Percentiles rank a stretch among this genome's conserved stretches.
Conservation (phyloP, 148 eudicot species). For the Silene uniflora region DNA sequence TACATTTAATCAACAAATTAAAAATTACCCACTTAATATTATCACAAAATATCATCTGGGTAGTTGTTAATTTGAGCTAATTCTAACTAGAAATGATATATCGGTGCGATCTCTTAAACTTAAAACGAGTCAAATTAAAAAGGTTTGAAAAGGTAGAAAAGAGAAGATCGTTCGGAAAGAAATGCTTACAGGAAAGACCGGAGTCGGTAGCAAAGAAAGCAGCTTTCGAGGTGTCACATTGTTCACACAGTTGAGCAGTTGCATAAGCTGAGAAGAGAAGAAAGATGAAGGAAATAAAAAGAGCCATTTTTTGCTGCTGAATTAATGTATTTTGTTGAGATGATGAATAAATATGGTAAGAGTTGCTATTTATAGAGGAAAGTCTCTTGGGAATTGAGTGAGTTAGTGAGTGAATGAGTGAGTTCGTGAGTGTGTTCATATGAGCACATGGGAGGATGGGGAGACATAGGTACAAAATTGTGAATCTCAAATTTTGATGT, state of each 20-base stretch:
- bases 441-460: too few relatives aligned
- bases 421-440: too few relatives aligned
- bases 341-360: neutral
- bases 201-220: constrained; percentile 28
- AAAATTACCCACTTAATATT: constrained; percentile 22
- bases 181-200: constrained; percentile 30
- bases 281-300: constrained; percentile 11
- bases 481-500: too few relatives aligned
- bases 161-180: neutral
- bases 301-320: constrained; percentile 10
- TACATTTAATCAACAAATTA: constrained; percentile 31
- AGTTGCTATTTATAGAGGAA: constrained; percentile 18
- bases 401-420: neutral
- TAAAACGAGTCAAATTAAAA: too few relatives aligned
- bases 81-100: neutral
- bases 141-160: neutral
- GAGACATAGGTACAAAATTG: too few relatives aligned
- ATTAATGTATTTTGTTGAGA: neutral
- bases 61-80: constrained; percentile 5
- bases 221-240: constrained; percentile 31
- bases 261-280: constrained; percentile 22
- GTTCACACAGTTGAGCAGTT: constrained; percentile 22
- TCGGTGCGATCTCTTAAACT: neutral
- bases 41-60: constrained; percentile 8
- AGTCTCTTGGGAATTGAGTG: neutral